Conservation (phyloP, 768 basidiomycete species). For the Phaeolepiota aurea region DNA sequence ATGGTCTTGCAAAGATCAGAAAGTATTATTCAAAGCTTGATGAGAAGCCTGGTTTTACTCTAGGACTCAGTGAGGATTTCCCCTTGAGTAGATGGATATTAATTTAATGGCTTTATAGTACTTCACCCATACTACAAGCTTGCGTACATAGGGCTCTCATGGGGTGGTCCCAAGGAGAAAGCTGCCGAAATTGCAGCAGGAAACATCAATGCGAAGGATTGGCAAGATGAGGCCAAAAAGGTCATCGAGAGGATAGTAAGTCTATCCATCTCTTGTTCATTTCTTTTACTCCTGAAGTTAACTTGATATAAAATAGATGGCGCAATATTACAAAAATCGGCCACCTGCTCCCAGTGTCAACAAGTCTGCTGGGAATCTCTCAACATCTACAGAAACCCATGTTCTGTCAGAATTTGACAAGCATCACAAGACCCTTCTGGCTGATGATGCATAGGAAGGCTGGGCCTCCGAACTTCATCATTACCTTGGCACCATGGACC, state of each 20-base stretch:
- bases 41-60: slow-evolving; percentile 12
- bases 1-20: slow-evolving; percentile 14
- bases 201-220: slow-evolving; percentile 10
- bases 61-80: slow-evolving; percentile 14
- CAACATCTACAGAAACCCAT: background rate
- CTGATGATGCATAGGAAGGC: slow-evolving; percentile 5
- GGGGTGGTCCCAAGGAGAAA: slow-evolving; percentile 20
- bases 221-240: slow-evolving; percentile 10
- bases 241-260: slow-evolving; percentile 8
- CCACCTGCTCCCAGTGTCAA: background rate
- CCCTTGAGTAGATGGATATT: background rate
- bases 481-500: slow-evolving; percentile 6
- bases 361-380: background rate
- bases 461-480: slow-evolving; percentile 5
- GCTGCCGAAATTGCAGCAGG: slow-evolving; percentile 6
- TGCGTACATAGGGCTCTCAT: slow-evolving; percentile 12
- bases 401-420: slow-evolving; percentile 6
- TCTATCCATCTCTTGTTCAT: background rate
- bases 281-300: background rate
- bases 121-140: slow-evolving; percentile 24
- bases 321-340: background rate
- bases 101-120: slow-evolving; percentile 9
- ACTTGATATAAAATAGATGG: background rate
- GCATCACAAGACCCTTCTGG: slow-evolving; percentile 3
- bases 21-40: slow-evolving; percentile 15